phyloP scores from a whole-genome alignment of 768 basidiomycete species.

The Lanmaoa pseudosensibilis region DNA sequence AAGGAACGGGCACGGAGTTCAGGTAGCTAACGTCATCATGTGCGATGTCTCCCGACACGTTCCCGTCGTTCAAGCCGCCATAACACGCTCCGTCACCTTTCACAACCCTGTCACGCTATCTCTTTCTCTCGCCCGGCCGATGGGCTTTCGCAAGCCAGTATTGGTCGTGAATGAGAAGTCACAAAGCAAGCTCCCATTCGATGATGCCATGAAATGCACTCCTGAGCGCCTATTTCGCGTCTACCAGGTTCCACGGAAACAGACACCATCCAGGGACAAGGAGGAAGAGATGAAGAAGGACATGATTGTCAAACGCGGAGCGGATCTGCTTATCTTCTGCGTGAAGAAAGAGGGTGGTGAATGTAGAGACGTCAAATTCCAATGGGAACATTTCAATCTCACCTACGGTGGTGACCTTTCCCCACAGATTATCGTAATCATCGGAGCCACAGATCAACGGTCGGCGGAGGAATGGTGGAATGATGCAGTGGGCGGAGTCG shows the following conservation, averaged over 20 bases:
- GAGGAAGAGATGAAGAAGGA: conserved; percentile 8
- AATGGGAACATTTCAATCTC: conserved; percentile 26
- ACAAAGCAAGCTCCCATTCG: conserved; percentile 20
- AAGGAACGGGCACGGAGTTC: background rate
- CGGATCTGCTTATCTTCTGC: conserved; percentile 26
- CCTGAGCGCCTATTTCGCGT: conserved; percentile 20
- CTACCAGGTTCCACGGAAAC: conserved; percentile 16
- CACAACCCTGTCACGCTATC: conserved; percentile 15
- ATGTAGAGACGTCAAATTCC: conserved; percentile 10
- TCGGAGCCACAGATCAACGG: conserved; percentile 15
- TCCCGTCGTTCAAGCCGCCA: background rate
- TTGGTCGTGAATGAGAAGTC: background rate
- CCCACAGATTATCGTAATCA: conserved; percentile 23
- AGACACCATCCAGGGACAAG: background rate
- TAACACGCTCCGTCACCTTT: conserved; percentile 17
- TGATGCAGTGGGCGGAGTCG: background rate
- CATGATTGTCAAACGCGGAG: conserved; percentile 19
- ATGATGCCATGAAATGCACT: conserved; percentile 14
- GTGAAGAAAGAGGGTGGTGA: conserved; percentile 6
- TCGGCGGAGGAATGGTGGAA: conserved; percentile 26
- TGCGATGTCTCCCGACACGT: conserved; percentile 16
- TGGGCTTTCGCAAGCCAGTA: conserved; percentile 17
- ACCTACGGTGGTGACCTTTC: conserved; percentile 28
- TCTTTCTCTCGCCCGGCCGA: conserved; percentile 1
- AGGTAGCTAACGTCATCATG: conserved; percentile 23